Conservation (phyloP, 495 filamentous ascomycete species). For the Oleoguttula mirabilis region DNA sequence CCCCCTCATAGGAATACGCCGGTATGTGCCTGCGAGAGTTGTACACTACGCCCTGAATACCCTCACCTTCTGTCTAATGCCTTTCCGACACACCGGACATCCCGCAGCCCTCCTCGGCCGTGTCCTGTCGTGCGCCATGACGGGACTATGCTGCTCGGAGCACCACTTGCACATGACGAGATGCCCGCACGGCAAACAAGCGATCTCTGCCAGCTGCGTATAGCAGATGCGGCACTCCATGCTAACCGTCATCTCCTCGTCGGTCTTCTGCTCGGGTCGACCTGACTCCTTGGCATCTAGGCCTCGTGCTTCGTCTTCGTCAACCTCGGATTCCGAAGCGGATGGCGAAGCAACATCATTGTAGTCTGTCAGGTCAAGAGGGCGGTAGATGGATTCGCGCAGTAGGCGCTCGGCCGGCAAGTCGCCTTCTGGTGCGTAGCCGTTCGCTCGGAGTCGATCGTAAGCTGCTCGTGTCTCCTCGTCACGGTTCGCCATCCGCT, state of each 20-base stretch:
- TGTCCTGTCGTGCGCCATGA: slow-evolving; percentile 20
- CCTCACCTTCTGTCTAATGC: slow-evolving; percentile 22
- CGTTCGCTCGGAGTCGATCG: slow-evolving; percentile 13
- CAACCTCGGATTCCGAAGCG: slow-evolving; percentile 6
- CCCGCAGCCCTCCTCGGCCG: slow-evolving; percentile 20
- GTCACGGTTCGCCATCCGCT: slow-evolving; percentile 12
- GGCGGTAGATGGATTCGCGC: slow-evolving; percentile 6
- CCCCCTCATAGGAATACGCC: no score
- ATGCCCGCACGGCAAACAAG: slow-evolving; percentile 45
- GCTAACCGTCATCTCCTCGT: slow-evolving; percentile 37
- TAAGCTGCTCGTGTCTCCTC: slow-evolving; percentile 14
- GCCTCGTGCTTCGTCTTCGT: slow-evolving; percentile 7
- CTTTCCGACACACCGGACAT: slow-evolving; percentile 31
- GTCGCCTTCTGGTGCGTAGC: background rate
- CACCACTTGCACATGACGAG: slow-evolving; percentile 41
- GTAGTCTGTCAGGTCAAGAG: background rate
- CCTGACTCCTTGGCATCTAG: slow-evolving; percentile 25
- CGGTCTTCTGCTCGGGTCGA: slow-evolving; percentile 37
- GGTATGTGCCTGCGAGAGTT: no score
- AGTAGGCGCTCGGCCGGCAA: background rate
- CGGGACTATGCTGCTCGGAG: slow-evolving; percentile 25
- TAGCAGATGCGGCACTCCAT: slow-evolving; percentile 47
- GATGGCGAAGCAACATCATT: background rate
- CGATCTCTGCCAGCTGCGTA: slow-evolving; percentile 41
- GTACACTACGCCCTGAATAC: slow-evolving; percentile 12